These are phyloP conservation scores for Zea mays DNA, from an alignment of 176 grass and related monocot genomes.

Conservation along the genomic window DNA sequence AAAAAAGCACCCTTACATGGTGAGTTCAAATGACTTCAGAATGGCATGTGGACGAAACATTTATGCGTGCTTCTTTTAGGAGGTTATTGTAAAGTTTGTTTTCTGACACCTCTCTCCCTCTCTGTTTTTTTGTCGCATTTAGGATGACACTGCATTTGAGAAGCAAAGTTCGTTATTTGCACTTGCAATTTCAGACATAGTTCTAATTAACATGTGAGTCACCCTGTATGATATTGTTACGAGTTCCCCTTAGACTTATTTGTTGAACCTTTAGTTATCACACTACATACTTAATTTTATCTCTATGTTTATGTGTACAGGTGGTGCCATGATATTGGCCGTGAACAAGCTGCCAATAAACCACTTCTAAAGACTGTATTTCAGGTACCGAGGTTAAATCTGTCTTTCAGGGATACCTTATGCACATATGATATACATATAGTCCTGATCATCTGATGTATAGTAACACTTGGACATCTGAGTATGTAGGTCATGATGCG, in stretches of 20 bases:
- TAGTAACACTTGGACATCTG: conserved; percentile 26
- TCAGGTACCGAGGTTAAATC: conserved; percentile 60
- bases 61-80: conserved; percentile 25
- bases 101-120: not conserved
- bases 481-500: conserved; percentile 85
- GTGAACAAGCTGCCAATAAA: conserved; percentile 84
- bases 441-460: conserved; percentile 29
- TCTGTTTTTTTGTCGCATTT: conserved; percentile 18
- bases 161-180: conserved; percentile 92
- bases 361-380: conserved; percentile 91
- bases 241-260: not conserved
- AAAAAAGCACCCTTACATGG: not conserved
- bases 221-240: conserved; percentile 30
- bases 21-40: conserved; percentile 19
- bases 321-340: conserved; percentile 97
- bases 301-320: conserved; percentile 31
- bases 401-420: conserved; percentile 34
- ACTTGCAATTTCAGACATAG: conserved; percentile 86
- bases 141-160: conserved; percentile 91
- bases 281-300: not conserved
- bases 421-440: conserved; percentile 13
- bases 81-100: conserved; percentile 27
- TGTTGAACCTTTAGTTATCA: not conserved
- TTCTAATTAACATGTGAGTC: conserved; percentile 93
- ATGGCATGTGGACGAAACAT: not conserved